Base-by-base conservation (phyloP, 1,139 yeast species). In the Suhomyces atakaporum region DNA sequence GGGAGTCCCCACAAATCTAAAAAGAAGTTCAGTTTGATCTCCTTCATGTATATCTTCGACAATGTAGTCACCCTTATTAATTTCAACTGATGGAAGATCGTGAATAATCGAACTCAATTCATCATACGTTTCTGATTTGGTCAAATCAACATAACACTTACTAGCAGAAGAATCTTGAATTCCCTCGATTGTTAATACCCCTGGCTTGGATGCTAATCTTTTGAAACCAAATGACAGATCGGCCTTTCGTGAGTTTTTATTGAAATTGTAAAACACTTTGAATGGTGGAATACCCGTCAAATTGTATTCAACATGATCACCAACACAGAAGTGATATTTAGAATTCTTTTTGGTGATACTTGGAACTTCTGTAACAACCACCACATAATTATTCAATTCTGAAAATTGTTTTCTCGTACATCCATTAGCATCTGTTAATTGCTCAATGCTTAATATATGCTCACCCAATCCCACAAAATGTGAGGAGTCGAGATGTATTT, bases 31-130 rank as follows among this genome's bases (percentile, higher is more conserved):
- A 1, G 85, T 83, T 53, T 80, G 82, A 42, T 84, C 94, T 31
- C 97, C 98, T 54, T 88, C 96, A 50, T 89, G 96, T 30, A 92
- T 84, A 56, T 88, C 94, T 48, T 77, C 83, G 38, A 83, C 77
- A n/a, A 82, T 66, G 16, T 78, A 70, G 38, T 81, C 83, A 26
- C 95, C 95, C 50, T 84, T 86, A 30, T 84, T 79, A 11, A 90
- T 81, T 45, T 83, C 89, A n/a, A 90, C 97, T 0, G 95, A 82
- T 8, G 99, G 99, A 25, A 90, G 73, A 21, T 84, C 88, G 51
- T 87, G 90, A 11, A 92, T 76, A 5, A 60, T 56, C 7, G 85
- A 69, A 7, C 69, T 61, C 42, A 84, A 62, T 10, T 67, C 74
- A 11, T 24, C 26, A 14, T 24, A 15, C 5, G 11, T n/a, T 4